phyloP scores from a whole-genome alignment of 352 stramenopile genomes.

The Phytophthora capsici region DNA sequence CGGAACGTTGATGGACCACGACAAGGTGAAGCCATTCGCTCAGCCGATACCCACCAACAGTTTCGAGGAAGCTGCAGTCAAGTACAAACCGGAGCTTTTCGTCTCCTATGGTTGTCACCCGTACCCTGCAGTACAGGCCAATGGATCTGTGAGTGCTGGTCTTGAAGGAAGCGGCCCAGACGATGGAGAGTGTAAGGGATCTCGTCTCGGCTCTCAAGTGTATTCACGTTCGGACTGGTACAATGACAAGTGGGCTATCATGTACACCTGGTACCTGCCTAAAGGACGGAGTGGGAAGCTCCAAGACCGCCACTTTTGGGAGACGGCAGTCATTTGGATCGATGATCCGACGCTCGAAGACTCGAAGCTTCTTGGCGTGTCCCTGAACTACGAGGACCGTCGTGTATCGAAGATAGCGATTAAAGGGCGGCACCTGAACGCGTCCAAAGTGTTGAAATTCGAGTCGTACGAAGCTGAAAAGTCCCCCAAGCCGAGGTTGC shows the following conservation, averaged over 20 bases:
- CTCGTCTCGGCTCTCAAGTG: slow-evolving; percentile 26
- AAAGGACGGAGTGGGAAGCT: slow-evolving; percentile 18
- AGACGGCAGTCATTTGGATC: slow-evolving; percentile 50
- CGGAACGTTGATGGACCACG: slow-evolving; percentile 1
- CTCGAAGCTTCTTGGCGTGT: slow-evolving; percentile 21
- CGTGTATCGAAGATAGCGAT: too few relatives aligned
- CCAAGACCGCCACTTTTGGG: slow-evolving; percentile 39
- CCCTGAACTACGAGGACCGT: slow-evolving; percentile 13
- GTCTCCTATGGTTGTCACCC: slow-evolving; percentile 11
- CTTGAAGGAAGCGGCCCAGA: neutral
- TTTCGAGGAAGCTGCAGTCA: slow-evolving; percentile 17
- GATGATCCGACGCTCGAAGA: slow-evolving; percentile 25
- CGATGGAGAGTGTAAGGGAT: slow-evolving; percentile 16
- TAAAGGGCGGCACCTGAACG: too few relatives aligned
- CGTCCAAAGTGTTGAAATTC: neutral
- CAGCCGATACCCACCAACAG: slow-evolving; percentile 9
- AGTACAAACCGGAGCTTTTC: slow-evolving; percentile 15
- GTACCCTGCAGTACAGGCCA: slow-evolving; percentile 12
- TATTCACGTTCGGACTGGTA: slow-evolving; percentile 28
- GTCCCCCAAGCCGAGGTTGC: neutral
- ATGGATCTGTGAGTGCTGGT: slow-evolving; percentile 5
- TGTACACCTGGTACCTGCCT: slow-evolving; percentile 14
- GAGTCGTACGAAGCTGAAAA: neutral
- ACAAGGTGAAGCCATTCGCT: slow-evolving; percentile 22
- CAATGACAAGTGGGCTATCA: slow-evolving; percentile 33